Evolutionary conservation across 495 filamentous ascomycete species (phyloP).

Genomic region (Aspergillus baeticus): DNA sequence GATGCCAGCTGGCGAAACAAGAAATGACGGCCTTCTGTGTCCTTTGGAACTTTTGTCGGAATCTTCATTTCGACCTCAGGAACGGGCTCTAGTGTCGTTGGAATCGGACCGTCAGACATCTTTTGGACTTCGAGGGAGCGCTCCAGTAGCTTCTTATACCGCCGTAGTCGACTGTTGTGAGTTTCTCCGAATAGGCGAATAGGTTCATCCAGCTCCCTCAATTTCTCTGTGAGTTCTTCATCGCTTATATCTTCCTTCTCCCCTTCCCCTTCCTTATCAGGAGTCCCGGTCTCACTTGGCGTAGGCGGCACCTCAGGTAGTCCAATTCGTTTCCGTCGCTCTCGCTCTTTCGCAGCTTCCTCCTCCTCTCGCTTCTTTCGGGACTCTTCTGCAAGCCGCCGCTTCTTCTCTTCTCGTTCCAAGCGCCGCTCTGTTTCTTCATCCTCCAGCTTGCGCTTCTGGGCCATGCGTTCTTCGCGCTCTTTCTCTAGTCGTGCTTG

Average conservation of each 20-base stretch:
- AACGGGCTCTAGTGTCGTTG: constrained; percentile 72
- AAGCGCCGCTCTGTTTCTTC: constrained; percentile 69
- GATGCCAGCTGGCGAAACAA: constrained; percentile 85
- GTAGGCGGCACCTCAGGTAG: constrained; percentile 67
- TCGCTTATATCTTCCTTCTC: constrained; percentile 69
- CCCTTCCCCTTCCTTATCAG: constrained; percentile 35
- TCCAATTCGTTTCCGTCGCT: constrained; percentile 57
- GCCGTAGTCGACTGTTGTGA: constrained; percentile 63
- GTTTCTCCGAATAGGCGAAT: constrained; percentile 78
- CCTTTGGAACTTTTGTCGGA: constrained; percentile 54
- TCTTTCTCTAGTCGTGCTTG: constrained; percentile 67
- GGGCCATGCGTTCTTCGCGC: constrained; percentile 61
- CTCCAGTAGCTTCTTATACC: constrained; percentile 63
- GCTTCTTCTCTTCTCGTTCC: constrained; percentile 75
- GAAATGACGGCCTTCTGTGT: constrained; percentile 56
- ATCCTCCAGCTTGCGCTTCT: constrained; percentile 89
- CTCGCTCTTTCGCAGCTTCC: constrained; percentile 56
- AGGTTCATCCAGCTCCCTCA: constrained; percentile 74
- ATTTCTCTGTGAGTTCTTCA: constrained; percentile 61
- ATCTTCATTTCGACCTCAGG: constrained; percentile 88
- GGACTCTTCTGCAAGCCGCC: constrained; percentile 77
- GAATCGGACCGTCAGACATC: constrained; percentile 60
- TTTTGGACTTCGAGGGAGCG: constrained; percentile 43
- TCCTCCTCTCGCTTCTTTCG: constrained; percentile 66
- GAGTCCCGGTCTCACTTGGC: constrained; percentile 33